Conservation (phyloP, 768 basidiomycete genomes). For the Psilocybe azurescens region DNA sequence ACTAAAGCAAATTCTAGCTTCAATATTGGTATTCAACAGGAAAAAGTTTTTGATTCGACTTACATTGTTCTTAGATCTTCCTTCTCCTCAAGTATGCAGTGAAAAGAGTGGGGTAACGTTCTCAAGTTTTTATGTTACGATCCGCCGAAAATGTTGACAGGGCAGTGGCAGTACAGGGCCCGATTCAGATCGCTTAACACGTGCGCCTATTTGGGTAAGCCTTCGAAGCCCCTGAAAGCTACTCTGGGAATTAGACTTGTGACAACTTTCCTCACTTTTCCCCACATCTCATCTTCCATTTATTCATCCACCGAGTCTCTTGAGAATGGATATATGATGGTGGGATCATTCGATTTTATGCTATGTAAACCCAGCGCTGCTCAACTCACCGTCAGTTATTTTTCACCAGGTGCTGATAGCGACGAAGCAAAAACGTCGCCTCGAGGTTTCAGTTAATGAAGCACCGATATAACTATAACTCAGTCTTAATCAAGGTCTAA, state of each 20-base stretch:
- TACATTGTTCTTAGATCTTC: not conserved
- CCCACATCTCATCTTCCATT: not conserved
- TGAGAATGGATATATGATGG: not conserved
- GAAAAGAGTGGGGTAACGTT: not conserved
- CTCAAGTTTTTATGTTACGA: not conserved
- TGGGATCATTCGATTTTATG: too few species aligned
- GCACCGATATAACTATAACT: not conserved
- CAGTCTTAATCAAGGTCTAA: not conserved
- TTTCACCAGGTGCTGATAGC: not conserved
- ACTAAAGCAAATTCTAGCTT: not conserved
- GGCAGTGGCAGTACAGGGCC: not conserved
- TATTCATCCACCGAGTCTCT: not conserved
- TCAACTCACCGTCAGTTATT: not conserved
- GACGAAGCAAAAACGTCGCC: not conserved
- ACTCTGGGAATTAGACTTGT: too few species aligned
- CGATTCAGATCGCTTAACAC: not conserved
- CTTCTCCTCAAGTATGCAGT: not conserved
- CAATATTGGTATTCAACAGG: not conserved
- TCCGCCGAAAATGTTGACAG: not conserved
- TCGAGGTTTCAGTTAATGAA: not conserved
- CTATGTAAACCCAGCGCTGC: not conserved
- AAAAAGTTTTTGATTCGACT: not conserved
- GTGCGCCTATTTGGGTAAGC: not conserved
- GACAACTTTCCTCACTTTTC: not conserved
- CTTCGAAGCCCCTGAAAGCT: not conserved